Conservation (phyloP, 2,329 filamentous ascomycete genomes). For the Phialophora expanda region DNA sequence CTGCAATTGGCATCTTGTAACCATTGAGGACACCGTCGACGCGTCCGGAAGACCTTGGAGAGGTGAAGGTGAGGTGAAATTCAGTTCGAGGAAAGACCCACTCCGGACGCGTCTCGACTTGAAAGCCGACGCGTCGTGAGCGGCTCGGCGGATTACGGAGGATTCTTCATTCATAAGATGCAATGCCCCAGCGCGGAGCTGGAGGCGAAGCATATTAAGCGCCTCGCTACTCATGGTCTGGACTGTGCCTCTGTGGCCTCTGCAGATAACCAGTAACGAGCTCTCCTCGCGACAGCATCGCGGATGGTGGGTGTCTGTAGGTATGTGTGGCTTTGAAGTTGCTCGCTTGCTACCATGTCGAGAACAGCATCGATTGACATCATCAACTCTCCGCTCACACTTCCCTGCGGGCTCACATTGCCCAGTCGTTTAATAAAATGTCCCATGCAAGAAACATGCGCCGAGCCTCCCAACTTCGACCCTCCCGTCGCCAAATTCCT, state of each 20-base stretch:
- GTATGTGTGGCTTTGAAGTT: neutral
- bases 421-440: conserved; percentile 60
- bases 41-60: neutral
- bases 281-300: neutral
- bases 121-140: neutral
- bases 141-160: neutral
- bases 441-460: conserved; percentile 32
- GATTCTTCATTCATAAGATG: neutral
- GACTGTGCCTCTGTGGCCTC: neutral
- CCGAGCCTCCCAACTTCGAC: conserved; percentile 18
- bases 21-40: conserved; percentile 16
- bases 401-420: conserved; percentile 61
- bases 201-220: neutral
- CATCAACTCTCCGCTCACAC: conserved; percentile 42
- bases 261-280: neutral
- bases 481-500: conserved; percentile 21
- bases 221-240: neutral
- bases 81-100: neutral
- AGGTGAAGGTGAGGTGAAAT: conserved; percentile 1
- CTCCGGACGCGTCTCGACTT: neutral
- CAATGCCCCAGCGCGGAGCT: neutral
- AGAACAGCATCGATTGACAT: neutral
- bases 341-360: neutral
- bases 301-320: neutral
- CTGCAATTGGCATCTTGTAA: conserved; percentile 52